A percentile compares a stretch with the other conserved stretches of the same genome.
phyloP scores from a whole-genome alignment of 164 flowering plant species.

The Aristolochia californica region DNA sequence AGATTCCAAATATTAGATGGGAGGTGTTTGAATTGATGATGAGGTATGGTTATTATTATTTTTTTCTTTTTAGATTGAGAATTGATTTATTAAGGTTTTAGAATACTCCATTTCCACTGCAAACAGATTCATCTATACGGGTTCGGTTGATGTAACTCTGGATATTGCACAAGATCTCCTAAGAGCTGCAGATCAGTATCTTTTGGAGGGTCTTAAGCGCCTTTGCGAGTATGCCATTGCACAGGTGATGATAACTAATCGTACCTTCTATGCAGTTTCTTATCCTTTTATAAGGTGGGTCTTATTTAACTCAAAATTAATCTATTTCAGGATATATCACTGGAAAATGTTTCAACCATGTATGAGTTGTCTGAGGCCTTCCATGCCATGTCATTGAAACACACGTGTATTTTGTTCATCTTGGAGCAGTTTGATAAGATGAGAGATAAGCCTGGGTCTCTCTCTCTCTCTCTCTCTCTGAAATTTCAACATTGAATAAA shows the following conservation, averaged over 20 bases:
- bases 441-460: conserved; percentile 64
- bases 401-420: conserved; percentile 73
- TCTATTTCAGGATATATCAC: conserved; percentile 52
- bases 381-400: conserved; percentile 75
- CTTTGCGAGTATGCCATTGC: conserved; percentile 58
- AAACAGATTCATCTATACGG: conserved; percentile 57
- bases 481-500: too few species aligned
- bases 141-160: conserved; percentile 43
- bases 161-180: conserved; percentile 64
- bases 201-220: conserved; percentile 62
- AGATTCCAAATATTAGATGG: conserved; percentile 93
- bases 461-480: conserved; percentile 6
- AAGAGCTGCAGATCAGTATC: conserved; percentile 70
- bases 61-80: neutral
- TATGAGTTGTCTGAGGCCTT: conserved; percentile 95
- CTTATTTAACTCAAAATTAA: neutral
- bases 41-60: conserved; percentile 36
- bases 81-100: too few species aligned
- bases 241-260: conserved; percentile 24
- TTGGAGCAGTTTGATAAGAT: conserved; percentile 78
- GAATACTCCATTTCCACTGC: too few species aligned
- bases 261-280: neutral
- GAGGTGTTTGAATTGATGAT: conserved; percentile 71
- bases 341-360: conserved; percentile 80
- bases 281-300: neutral